Base-by-base conservation (phyloP, 352 stramenopile genomes). In the Phytophthora fragariae region DNA sequence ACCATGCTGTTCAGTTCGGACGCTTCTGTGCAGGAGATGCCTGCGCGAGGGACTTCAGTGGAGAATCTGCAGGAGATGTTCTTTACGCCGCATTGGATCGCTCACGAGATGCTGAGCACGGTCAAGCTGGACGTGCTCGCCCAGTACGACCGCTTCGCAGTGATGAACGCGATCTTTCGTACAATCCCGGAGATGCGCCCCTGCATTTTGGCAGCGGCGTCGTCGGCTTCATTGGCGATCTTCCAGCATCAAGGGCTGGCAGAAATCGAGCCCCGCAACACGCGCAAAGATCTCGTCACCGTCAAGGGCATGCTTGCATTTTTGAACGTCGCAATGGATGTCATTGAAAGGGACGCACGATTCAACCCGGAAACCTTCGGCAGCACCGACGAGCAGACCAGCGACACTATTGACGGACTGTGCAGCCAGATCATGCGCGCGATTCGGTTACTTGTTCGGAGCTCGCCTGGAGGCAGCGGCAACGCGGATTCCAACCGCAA, bases 141-240 rank as follows among this genome's bases (percentile, higher is more conserved):
- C 1, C 87, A 94, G 66, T 89, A 90, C 68, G 77, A 92, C 44
- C 73, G 68, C 41, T 92, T 92, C 37, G 76, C 87, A 1, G 82
- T 92, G 31, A 66, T 92, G 0, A 65, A 84, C 11, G 82, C 84
- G 5, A 73, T 92, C 31, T 92, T 92, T 56, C 76, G 76, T 5
- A 66, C 72, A 12, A 76, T 90, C 12, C 57, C 73, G 7, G 64
- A 79, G 3, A 65, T 71, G 7, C 83, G 84, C 11, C 14, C 69
- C 7, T 72, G 59, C 54, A 70, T 92, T 29, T 41, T 91, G 21
- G 67, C 89, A 21, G 71, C 72, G 14, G 53, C 80, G 5, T 64
- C 74, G 1, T 70, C 74, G 3, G 75, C 81, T 2, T 84, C 81
- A 3, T 67, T 94, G n/a, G 84, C 87, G 2, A 91, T 94, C 64